A percentile compares a stretch with the other conserved stretches of the same genome.
Evolutionary conservation across 2,329 filamentous ascomycete species (phyloP).

Genomic region (Epichloe baconii): DNA sequence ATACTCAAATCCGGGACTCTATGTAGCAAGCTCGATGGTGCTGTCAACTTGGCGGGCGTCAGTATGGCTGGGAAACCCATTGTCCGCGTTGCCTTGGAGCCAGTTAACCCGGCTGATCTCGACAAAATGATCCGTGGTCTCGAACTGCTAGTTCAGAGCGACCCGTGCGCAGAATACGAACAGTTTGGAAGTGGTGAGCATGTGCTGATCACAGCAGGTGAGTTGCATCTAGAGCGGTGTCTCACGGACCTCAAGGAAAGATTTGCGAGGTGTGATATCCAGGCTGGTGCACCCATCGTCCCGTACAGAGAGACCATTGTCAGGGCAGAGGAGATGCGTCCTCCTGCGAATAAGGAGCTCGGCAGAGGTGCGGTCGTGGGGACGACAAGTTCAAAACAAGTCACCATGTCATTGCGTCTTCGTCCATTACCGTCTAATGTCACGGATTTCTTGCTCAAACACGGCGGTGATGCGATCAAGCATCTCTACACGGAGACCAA

Average conservation of each 20-base stretch:
- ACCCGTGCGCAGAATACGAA: conserved; percentile 92
- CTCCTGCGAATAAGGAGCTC: conserved; percentile 71
- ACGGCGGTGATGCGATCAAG: conserved; percentile 64
- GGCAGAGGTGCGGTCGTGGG: conserved; percentile 69
- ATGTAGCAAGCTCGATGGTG: conserved; percentile 74
- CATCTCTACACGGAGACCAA: conserved; percentile 60
- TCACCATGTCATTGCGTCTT: conserved; percentile 64
- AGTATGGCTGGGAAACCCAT: conserved; percentile 73
- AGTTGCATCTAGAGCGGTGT: conserved; percentile 87
- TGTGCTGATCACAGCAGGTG: conserved; percentile 84
- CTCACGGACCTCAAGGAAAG: conserved; percentile 85
- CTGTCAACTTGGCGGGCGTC: conserved; percentile 82
- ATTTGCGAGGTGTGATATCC: conserved; percentile 88
- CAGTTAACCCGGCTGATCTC: conserved; percentile 75
- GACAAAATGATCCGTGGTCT: conserved; percentile 91
- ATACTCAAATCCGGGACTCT: conserved; percentile 94
- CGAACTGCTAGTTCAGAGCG: conserved; percentile 78
- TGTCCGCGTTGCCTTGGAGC: conserved; percentile 90
- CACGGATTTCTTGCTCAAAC: conserved; percentile 75
- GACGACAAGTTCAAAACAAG: conserved; percentile 72
- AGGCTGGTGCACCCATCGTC: conserved; percentile 86
- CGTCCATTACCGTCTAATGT: conserved; percentile 65
- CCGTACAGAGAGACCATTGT: conserved; percentile 92
- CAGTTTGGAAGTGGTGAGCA: conserved; percentile 88
- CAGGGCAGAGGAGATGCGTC: conserved; percentile 78